A percentile compares a stretch with the other conserved stretches of the same genome.
Conservation (phyloP, 225 moss, liverwort and hornwort genomes). For the Climacium dendroides region DNA sequence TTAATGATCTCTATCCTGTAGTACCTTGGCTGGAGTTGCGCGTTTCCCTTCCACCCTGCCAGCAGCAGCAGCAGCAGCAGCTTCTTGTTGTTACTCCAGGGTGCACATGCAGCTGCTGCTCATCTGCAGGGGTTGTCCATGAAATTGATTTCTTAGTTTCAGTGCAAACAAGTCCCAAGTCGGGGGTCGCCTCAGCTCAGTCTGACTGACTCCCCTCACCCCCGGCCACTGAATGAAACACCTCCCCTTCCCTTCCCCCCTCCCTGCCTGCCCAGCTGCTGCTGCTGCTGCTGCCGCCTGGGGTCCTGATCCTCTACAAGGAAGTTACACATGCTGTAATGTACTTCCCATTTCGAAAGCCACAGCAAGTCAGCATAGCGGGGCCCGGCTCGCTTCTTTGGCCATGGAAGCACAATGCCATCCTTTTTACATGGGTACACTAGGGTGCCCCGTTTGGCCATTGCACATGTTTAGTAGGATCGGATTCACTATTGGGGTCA, state of each 20-base stretch:
- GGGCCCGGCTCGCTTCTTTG: not conserved
- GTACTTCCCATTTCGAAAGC: not conserved
- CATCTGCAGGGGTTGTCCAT: not conserved
- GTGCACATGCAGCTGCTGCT: not conserved
- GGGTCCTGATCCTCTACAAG: not conserved
- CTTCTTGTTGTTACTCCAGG: not conserved
- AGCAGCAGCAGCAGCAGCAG: not conserved
- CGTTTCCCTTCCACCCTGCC: not conserved
- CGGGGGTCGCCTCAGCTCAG: not conserved
- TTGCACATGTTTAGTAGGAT: too few species aligned
- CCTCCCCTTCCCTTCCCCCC: not conserved
- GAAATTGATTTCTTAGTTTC: not conserved
- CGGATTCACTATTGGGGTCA: too few species aligned
- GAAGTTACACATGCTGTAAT: not conserved
- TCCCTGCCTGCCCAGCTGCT: not conserved
- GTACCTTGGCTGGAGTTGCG: not conserved
- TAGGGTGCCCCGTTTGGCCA: not conserved
- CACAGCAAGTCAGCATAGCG: not conserved
- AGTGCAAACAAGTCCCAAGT: not conserved
- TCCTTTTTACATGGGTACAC: not conserved
- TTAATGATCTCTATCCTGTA: not conserved
- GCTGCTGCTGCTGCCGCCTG: not conserved
- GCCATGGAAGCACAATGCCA: not conserved
- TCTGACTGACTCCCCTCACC: not conserved
- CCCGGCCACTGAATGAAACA: not conserved